Base-by-base conservation (phyloP, 2,329 filamentous ascomycete genomes). In the Calonectria hawksworthii region DNA sequence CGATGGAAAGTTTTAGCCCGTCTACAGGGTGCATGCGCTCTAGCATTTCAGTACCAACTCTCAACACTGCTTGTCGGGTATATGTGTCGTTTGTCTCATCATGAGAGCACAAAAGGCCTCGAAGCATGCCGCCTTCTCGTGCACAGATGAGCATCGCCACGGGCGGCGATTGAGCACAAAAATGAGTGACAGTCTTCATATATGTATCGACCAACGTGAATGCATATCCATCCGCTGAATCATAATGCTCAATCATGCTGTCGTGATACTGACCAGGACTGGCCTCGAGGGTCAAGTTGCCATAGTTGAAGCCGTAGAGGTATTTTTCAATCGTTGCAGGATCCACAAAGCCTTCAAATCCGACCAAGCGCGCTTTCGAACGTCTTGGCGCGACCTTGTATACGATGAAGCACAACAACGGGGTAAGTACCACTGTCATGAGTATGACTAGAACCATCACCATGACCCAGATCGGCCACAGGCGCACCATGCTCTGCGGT, bases 91-190 rank as follows among this genome's bases (percentile, higher is more conserved):
- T 84, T 0, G 82, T 83, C 84, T 84, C 86, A 74, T 89, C 86
- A 69, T 88, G 89, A 0, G 86, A 88, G 75, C 87, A 88, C 21
- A 86, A 80, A 7, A 89, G 77, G 4, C 86, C 85, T 10, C 88
- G 83, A 72, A 88, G 86, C 85, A 88, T 86, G 2, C 87, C 87
- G 7, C 86, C 86, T 74, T 88, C 88, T 1, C 79, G 78, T 10
- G 85, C 87, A n/a, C 83, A 85, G n/a, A 88, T 75, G 11, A 89
- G 77, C 68, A 88, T 83, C 41, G 83, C 85, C 2, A 85, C 81
- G 0, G 88, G 88, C 2, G 79, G 80, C 3, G 34, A 38, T 21
- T 34, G 21, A 10, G 70, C 28, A 2, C 63, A 72, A 74, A 88
- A 87, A 9, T 87, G 77, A 0, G 84, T 87, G 2, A 85, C 85